phyloP scores from a whole-genome alignment of 805 yeast genomes.

The Candida corydali region DNA sequence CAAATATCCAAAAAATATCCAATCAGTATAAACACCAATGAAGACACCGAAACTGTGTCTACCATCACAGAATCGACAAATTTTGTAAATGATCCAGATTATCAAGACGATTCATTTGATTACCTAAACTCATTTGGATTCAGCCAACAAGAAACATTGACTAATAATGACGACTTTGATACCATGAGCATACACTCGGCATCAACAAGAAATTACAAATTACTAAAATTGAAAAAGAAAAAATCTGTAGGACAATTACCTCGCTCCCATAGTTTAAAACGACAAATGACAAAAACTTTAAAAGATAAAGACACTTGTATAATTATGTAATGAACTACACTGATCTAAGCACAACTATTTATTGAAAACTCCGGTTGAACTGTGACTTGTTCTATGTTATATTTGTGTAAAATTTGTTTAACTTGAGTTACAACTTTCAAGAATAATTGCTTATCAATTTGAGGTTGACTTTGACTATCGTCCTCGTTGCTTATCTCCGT shows the following conservation, averaged over 20 bases:
- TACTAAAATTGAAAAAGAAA: background rate
- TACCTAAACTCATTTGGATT: conserved; percentile 15
- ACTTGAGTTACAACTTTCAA: conserved; percentile 69
- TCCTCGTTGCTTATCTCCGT: conserved; percentile 3
- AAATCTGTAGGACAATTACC: background rate
- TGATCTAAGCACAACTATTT: conserved; percentile 23
- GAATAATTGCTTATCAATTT: conserved; percentile 41
- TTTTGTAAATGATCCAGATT: conserved; percentile 8
- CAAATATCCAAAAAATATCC: conserved; percentile 5
- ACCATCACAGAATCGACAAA: background rate
- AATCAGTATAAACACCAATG: background rate
- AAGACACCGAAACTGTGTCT: conserved; percentile 2
- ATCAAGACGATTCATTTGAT: conserved; percentile 15
- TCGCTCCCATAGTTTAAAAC: background rate
- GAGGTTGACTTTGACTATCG: conserved; percentile 22
- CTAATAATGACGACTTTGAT: background rate
- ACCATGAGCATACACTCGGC: background rate
- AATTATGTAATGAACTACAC: conserved; percentile 6
- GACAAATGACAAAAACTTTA: background rate
- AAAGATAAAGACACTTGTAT: conserved; percentile 3
- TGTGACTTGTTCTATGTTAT: conserved; percentile 89
- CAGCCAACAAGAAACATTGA: background rate
- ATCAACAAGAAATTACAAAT: background rate
- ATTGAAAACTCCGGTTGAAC: conserved; percentile 87
- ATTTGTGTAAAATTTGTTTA: conserved; percentile 71